These are phyloP conservation scores for Carex pumila DNA, from an alignment of 176 grass and related monocot species.

Conservation along the genomic window DNA sequence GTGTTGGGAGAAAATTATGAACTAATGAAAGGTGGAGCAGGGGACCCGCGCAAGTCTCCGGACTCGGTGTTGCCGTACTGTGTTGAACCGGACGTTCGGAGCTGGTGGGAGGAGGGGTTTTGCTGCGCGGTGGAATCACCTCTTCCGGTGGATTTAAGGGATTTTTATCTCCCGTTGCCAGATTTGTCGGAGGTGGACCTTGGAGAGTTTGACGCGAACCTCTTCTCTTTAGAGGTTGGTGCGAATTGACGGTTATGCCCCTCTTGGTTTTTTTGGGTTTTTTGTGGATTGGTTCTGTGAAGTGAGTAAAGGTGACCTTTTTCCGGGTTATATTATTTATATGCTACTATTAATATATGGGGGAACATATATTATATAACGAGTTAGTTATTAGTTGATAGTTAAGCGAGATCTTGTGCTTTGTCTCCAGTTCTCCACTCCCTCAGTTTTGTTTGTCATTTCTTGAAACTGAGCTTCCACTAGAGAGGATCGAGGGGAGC, in stretches of 20 bases:
- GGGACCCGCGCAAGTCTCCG: not conserved
- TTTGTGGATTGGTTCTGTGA: not conserved
- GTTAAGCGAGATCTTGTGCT: not conserved
- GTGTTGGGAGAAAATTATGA: conserved; percentile 7
- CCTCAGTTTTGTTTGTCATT: not conserved
- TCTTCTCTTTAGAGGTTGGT: not conserved
- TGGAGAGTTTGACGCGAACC: not conserved
- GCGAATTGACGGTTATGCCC: conserved; percentile 6
- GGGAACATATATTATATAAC: not conserved
- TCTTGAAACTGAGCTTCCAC: not conserved
- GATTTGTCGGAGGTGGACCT: not conserved
- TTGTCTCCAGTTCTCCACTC: not conserved
- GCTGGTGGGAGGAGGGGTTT: conserved; percentile 9
- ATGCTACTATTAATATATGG: not conserved
- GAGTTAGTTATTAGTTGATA: conserved; percentile 12
- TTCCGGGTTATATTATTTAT: conserved; percentile 10
- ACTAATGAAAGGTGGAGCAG: not conserved
- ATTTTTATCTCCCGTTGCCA: conserved; percentile 17
- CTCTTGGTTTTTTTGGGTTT: not conserved
- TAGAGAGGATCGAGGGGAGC: not conserved
- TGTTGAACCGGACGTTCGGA: not conserved
- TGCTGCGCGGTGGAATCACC: conserved; percentile 16
- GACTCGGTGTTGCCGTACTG: conserved; percentile 7
- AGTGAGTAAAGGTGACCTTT: not conserved
- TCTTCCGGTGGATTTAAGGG: conserved; percentile 13